Percentiles rank a stretch among this genome's conserved stretches.
These are phyloP conservation scores for Agastache rugosa DNA, from an alignment of 257 asterid species.

Conservation along the genomic window DNA sequence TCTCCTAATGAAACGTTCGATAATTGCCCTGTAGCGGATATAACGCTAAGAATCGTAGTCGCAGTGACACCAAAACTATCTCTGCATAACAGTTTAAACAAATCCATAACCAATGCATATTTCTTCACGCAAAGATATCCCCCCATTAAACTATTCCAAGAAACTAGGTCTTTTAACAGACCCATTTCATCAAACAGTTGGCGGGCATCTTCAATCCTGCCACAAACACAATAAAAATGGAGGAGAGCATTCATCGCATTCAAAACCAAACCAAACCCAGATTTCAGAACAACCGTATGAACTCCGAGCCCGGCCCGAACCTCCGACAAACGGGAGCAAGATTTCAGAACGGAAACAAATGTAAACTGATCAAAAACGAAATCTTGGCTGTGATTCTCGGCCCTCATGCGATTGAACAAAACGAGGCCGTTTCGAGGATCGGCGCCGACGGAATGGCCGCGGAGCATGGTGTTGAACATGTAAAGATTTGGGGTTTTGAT, in stretches of 20 bases:
- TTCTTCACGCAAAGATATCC: constrained; percentile 51
- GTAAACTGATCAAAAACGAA: constrained; percentile 57
- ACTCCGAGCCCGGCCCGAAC: constrained; percentile 46
- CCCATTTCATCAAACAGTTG: constrained; percentile 62
- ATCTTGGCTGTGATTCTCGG: constrained; percentile 14
- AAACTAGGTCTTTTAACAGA: constrained; percentile 49
- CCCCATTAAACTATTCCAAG: constrained; percentile 71
- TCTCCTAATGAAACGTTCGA: constrained; percentile 36
- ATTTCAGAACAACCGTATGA: constrained; percentile 53
- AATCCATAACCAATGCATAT: constrained; percentile 42
- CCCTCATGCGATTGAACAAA: constrained; percentile 61
- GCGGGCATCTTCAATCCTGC: constrained; percentile 54
- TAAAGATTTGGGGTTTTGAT: constrained; percentile 56
- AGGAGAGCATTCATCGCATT: constrained; percentile 61
- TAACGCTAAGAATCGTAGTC: constrained; percentile 48
- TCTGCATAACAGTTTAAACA: constrained; percentile 45
- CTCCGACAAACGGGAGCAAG: constrained; percentile 48
- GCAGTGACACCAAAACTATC: constrained; percentile 37
- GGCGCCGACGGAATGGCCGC: constrained; percentile 52
- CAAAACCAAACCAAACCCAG: constrained; percentile 55
- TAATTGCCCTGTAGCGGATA: constrained; percentile 48
- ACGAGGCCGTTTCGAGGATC: constrained; percentile 46
- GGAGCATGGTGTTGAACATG: constrained; percentile 62
- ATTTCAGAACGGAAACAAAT: constrained; percentile 55
- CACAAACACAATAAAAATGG: constrained; percentile 58